A percentile compares a stretch with the other conserved stretches of the same genome.
Evolutionary conservation across 345 rosid species (phyloP).

Genomic region (Eucalyptus curtisii): DNA sequence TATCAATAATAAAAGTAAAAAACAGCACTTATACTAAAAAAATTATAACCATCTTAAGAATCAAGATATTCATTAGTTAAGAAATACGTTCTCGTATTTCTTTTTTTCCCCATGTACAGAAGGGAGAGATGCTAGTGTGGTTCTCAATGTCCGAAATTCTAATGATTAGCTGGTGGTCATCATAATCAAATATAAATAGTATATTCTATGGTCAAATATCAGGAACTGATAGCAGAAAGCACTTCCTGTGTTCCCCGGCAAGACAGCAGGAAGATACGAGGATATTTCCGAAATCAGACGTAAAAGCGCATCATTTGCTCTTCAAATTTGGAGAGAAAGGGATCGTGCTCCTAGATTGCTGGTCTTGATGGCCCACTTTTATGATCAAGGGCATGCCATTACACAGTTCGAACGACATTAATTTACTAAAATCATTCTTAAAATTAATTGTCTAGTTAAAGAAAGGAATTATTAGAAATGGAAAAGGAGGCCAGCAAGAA

Average conservation of each 20-base stretch:
- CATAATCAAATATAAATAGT: background rate
- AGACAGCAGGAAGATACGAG: background rate
- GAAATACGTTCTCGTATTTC: background rate
- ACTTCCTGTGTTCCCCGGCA: background rate
- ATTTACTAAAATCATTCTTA: background rate
- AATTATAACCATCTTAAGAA: background rate
- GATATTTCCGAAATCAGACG: background rate
- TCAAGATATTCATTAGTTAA: background rate
- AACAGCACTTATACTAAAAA: background rate
- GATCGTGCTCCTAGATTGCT: background rate
- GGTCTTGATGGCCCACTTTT: background rate
- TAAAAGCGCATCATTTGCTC: background rate
- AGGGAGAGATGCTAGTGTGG: background rate
- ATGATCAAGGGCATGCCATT: background rate
- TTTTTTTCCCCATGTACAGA: background rate
- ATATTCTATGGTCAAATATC: background rate
- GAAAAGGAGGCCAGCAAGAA: background rate
- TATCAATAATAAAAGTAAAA: background rate
- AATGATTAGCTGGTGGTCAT: background rate
- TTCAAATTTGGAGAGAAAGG: background rate
- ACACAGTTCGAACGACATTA: background rate
- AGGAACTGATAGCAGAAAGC: background rate
- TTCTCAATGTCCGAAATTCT: background rate
- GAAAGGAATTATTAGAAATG: no score
- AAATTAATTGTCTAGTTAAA: no score